Evolutionary conservation across 2,329 filamentous ascomycete species (phyloP).

Genomic region (Phialophora verrucosa): DNA sequence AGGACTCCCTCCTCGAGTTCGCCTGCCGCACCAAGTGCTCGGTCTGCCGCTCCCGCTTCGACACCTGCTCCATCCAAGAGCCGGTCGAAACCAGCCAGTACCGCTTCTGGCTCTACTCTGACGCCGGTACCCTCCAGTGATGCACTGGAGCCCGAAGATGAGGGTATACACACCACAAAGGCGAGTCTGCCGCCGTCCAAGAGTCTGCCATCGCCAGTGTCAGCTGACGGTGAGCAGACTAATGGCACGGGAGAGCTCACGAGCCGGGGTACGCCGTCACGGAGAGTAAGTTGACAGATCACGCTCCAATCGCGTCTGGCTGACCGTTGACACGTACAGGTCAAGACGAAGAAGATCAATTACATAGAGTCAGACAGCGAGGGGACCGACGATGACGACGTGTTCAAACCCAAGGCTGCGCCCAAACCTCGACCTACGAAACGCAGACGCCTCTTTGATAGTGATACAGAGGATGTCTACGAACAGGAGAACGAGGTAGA

Average conservation of each 20-base stretch:
- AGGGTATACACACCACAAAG: slow-evolving; percentile 51
- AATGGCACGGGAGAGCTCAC: slow-evolving; percentile 41
- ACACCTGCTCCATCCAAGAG: slow-evolving; percentile 47
- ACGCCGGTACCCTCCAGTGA: slow-evolving; percentile 86
- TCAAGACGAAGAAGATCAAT: slow-evolving; percentile 68
- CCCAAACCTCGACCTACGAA: slow-evolving; percentile 57
- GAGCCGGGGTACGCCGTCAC: slow-evolving; percentile 72
- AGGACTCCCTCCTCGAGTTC: slow-evolving; percentile 51
- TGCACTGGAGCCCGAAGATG: slow-evolving; percentile 70
- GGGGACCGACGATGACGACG: slow-evolving; percentile 69
- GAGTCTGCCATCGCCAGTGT: slow-evolving; percentile 53
- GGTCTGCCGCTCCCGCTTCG: not conserved
- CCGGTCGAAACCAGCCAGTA: slow-evolving; percentile 54
- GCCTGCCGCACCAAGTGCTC: slow-evolving; percentile 21
- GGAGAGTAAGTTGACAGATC: slow-evolving; percentile 65
- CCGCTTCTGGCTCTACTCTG: slow-evolving; percentile 53
- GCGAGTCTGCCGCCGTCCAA: slow-evolving; percentile 58
- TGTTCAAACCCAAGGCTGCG: slow-evolving; percentile 64
- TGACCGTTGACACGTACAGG: slow-evolving; percentile 45
- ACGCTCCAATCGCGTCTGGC: not conserved
- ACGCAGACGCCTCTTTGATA: slow-evolving; percentile 66
- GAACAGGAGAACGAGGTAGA: slow-evolving; percentile 67
- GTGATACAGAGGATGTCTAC: slow-evolving; percentile 71
- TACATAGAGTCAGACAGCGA: slow-evolving; percentile 88
- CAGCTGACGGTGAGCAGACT: slow-evolving; percentile 49